phyloP scores from a whole-genome alignment of 495 filamentous ascomycete genomes.

The Astrothelium macrocarpum region DNA sequence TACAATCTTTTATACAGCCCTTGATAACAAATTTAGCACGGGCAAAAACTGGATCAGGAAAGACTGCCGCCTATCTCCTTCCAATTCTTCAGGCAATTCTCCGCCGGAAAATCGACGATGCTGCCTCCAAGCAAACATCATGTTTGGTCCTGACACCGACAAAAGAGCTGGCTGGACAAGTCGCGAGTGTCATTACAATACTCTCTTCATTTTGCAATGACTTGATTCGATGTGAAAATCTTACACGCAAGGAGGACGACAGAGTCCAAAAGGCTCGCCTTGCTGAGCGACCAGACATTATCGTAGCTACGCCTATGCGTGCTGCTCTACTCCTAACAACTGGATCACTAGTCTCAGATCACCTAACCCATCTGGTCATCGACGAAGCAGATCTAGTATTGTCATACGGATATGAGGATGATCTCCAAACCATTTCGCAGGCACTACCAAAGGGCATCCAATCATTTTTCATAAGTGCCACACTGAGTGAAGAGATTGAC shows the following conservation, averaged over 20 bases:
- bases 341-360: conserved; percentile 56
- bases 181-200: conserved; percentile 59
- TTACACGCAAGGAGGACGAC: conserved; percentile 81
- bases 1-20: background rate
- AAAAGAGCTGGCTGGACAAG: conserved; percentile 84
- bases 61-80: conserved; percentile 94
- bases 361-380: conserved; percentile 71
- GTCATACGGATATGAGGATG: conserved; percentile 88
- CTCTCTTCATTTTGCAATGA: conserved; percentile 77
- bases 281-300: conserved; percentile 77
- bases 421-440: conserved; percentile 66
- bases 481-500: conserved; percentile 77
- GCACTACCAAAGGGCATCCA: conserved; percentile 76
- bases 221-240: conserved; percentile 67
- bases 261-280: conserved; percentile 75
- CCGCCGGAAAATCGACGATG: conserved; percentile 54
- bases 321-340: conserved; percentile 61
- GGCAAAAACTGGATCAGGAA: conserved; percentile 88
- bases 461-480: conserved; percentile 87
- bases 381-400: conserved; percentile 95
- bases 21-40: conserved; percentile 43
- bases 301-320: conserved; percentile 79
- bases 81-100: conserved; percentile 77
- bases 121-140: conserved; percentile 33
- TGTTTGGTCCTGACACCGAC: conserved; percentile 89